Percentiles rank a stretch among this genome's conserved stretches.
phyloP scores from a whole-genome alignment of 331 rosid genomes.

The Rosa hybrid region DNA sequence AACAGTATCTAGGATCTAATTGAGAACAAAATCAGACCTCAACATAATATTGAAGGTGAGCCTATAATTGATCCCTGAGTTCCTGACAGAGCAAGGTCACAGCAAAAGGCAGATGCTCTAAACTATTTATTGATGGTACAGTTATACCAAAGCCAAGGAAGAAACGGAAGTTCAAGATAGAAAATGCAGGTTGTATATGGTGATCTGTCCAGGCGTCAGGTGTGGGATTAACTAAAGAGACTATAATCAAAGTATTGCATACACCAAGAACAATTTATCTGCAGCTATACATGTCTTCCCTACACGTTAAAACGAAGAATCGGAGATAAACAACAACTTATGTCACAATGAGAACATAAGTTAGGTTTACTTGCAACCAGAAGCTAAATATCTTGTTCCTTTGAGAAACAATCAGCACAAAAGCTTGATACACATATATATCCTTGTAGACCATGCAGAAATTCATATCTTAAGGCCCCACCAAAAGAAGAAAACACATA shows the following conservation, averaged over 20 bases:
- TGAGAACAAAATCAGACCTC: neutral
- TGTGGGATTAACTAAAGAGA: neutral
- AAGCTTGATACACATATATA: slow-evolving; percentile 42
- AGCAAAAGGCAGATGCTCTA: neutral
- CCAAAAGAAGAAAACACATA: slow-evolving; percentile 36
- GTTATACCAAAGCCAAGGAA: neutral
- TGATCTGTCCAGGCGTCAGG: neutral
- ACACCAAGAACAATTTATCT: no score
- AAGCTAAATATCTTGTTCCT: no score
- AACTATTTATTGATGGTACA: neutral
- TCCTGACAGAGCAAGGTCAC: no score
- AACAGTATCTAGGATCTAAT: no score
- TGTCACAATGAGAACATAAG: no score
- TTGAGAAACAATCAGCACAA: slow-evolving; percentile 20
- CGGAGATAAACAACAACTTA: no score
- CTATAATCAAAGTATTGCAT: no score
- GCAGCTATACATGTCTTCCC: no score
- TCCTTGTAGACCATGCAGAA: slow-evolving; percentile 36
- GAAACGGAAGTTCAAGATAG: neutral
- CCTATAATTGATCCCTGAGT: no score
- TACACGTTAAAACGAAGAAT: no score
- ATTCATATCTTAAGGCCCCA: slow-evolving; percentile 51
- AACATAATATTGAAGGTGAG: neutral
- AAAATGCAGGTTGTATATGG: neutral
- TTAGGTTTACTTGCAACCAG: no score